Evolutionary conservation across 176 grass and related monocot species (phyloP), one percentile per base, ranked within the genome.

Genomic region (Triticum monococcum): DNA sequence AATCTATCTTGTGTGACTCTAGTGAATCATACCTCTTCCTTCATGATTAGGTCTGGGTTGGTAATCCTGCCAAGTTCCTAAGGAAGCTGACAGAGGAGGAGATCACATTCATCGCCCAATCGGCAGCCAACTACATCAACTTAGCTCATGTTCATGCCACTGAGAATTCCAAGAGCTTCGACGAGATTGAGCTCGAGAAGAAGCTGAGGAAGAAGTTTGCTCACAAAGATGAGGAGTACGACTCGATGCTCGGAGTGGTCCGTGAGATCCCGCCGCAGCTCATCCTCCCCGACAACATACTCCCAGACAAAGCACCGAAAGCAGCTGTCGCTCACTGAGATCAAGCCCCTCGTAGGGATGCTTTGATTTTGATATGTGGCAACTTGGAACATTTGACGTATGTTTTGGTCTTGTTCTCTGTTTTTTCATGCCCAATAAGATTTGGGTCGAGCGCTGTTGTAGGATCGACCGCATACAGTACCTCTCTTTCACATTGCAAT

Each of bases 81-180:
- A 94, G 96, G 72, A 98, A 98, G 94, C 89, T 98, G 38, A 98
- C 96, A 0, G 96, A 95, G 71, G 91, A 98, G 85, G 96, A 98
- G 87, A 92, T 94, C 5, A 71, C 79, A 11, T 98, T 93, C 56
- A 98, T 98, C 9, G 32, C 92, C 22, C 87, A 98, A 36, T 98
- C 96, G 28, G 93, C 96, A 45, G 89, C 74, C 25, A 98, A 92
- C 84, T 98, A 95, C 76, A 76, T 89, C 75, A 98, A 95, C 79
- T 86, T 98, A 82, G 90, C 96, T 43, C 93, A 95, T 68, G 96
- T 98, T n/a, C 96, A 98, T 25, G 93, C 93, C 61, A 87, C 93
- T 24, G 96, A 98, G 78, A 98, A 98, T 20, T 31, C 88, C 31
- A 98, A 98, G 89, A 90, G 77, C 64, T 98, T 94, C 8, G 93